These are phyloP conservation scores for Gossypium aridum DNA, from an alignment of 441 rosid genomes.

Conservation along the genomic window DNA sequence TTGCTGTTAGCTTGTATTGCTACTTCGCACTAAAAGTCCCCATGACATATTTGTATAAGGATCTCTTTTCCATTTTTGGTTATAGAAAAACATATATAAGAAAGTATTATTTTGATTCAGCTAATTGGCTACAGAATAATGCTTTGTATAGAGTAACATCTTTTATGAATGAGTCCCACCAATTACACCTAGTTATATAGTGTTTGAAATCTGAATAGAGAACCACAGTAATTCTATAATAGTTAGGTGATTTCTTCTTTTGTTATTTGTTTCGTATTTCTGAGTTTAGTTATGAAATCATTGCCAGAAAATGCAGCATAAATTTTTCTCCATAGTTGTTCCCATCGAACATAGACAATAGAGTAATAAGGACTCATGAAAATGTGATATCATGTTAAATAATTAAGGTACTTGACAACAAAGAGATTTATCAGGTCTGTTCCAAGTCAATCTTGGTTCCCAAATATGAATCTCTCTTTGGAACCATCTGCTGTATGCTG, in stretches of 20 bases:
- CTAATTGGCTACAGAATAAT: not conserved
- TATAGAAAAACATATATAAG: not conserved
- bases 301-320: not conserved
- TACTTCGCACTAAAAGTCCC: not conserved
- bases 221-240: not conserved
- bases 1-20: not conserved
- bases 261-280: not conserved
- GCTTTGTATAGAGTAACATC: not conserved
- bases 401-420: not conserved
- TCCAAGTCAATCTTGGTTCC: not conserved
- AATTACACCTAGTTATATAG: not conserved
- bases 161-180: not conserved
- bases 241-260: not conserved
- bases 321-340: not conserved
- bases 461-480: not conserved
- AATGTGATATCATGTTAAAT: not conserved
- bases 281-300: not conserved
- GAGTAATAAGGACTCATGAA: not conserved
- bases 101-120: not conserved
- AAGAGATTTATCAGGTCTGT: not conserved
- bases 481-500: not conserved
- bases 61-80: not conserved
- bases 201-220: constrained; percentile 2
- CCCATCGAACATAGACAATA: not conserved
- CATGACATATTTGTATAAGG: constrained; percentile 6